A percentile compares a stretch with the other conserved stretches of the same genome.
phyloP scores from a whole-genome alignment of 202 grass and related monocot genomes.

The Schoenoplectus tabernaemontani region DNA sequence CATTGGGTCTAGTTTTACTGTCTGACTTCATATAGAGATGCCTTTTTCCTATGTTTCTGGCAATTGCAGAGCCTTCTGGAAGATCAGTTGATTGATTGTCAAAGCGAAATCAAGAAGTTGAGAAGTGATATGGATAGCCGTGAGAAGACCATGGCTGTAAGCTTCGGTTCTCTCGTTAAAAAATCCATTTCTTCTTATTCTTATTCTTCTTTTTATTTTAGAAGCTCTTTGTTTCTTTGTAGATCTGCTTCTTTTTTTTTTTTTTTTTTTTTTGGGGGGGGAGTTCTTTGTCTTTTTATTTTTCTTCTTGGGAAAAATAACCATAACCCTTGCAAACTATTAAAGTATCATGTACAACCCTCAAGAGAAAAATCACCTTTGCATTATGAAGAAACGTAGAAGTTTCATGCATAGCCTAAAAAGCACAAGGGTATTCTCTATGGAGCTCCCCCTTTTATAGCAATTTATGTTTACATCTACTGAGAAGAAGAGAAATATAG shows the following conservation, averaged over 20 bases:
- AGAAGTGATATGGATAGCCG: constrained; percentile 36
- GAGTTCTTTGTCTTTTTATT: too few relatives aligned
- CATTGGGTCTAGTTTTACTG: neutral
- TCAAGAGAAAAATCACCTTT: neutral
- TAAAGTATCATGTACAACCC: neutral
- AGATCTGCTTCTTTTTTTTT: neutral
- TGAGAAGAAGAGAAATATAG: neutral
- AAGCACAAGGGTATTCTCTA: neutral
- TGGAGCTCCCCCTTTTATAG: neutral
- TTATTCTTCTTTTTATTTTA: neutral
- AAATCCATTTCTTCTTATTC: neutral
- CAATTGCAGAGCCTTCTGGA: constrained; percentile 50
- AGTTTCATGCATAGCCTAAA: neutral
- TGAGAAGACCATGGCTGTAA: constrained; percentile 52
- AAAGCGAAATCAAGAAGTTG: constrained; percentile 40
- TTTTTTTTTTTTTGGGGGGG: too few relatives aligned
- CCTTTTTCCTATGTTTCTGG: neutral
- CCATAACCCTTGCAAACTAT: neutral
- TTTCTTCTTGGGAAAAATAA: too few relatives aligned
- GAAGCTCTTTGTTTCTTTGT: neutral
- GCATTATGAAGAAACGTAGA: neutral
- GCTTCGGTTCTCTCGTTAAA: neutral
- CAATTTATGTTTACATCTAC: neutral
- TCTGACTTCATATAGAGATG: neutral
- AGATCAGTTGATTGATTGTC: constrained; percentile 34